These are phyloP conservation scores for Aspergillus ibericus DNA, from an alignment of 2,329 filamentous ascomycete species.

Conservation along the genomic window DNA sequence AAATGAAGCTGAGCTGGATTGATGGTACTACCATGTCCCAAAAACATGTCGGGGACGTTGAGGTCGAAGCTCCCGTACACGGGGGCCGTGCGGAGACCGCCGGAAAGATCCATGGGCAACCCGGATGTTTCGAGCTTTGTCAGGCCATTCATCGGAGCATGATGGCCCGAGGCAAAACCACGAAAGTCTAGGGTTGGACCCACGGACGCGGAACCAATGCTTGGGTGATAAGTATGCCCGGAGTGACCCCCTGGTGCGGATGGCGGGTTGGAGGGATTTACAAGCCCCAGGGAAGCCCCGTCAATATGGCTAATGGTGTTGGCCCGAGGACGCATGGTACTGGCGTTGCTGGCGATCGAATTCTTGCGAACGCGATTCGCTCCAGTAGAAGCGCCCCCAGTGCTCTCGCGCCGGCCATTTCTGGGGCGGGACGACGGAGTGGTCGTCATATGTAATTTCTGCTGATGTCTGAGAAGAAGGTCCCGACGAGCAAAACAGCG, in stretches of 20 bases:
- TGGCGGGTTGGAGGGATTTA: slow-evolving; percentile 28
- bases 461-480: slow-evolving; percentile 88
- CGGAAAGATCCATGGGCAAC: slow-evolving; percentile 65
- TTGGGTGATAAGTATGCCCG: slow-evolving; percentile 69
- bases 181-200: slow-evolving; percentile 62
- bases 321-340: slow-evolving; percentile 77
- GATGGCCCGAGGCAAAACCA: slow-evolving; percentile 57
- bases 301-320: slow-evolving; percentile 97
- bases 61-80: slow-evolving; percentile 69
- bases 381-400: slow-evolving; percentile 65
- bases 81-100: slow-evolving; percentile 76
- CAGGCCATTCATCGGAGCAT: slow-evolving; percentile 63
- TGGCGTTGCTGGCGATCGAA: slow-evolving; percentile 67
- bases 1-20: slow-evolving; percentile 75
- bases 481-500: slow-evolving; percentile 94
- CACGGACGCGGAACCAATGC: slow-evolving; percentile 64
- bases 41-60: slow-evolving; percentile 69
- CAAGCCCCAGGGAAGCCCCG: slow-evolving; percentile 68
- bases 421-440: slow-evolving; percentile 83
- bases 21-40: slow-evolving; percentile 63
- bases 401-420: slow-evolving; percentile 82
- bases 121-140: slow-evolving; percentile 80
- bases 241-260: slow-evolving; percentile 22
- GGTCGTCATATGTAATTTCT: slow-evolving; percentile 94
- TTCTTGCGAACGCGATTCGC: slow-evolving; percentile 84